A percentile compares a stretch with the other conserved stretches of the same genome.
phyloP scores from a whole-genome alignment of 2,329 filamentous ascomycete species.

The Westerdykella sp. region DNA sequence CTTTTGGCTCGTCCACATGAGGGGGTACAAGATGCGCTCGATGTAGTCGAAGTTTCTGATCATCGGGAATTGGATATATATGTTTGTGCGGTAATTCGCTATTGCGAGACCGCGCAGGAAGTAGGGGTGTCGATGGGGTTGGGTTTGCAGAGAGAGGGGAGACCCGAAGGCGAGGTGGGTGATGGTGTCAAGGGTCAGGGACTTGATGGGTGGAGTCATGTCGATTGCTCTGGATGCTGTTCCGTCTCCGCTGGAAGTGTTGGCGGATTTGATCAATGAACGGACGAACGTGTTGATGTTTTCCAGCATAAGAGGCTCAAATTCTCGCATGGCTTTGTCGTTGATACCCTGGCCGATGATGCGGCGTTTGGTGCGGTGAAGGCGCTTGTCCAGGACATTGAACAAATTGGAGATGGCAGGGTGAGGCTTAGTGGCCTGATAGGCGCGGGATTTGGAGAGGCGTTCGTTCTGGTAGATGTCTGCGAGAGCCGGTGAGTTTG shows the following conservation, averaged over 20 bases:
- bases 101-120: constrained; percentile 22
- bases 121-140: constrained; percentile 19
- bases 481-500: background rate
- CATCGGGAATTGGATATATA: constrained; percentile 6
- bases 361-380: constrained; percentile 35
- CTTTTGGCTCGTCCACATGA: background rate
- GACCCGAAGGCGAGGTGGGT: constrained; percentile 34
- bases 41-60: constrained; percentile 4
- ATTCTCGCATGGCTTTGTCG: constrained; percentile 31
- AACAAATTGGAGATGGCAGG: constrained; percentile 3
- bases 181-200: constrained; percentile 37
- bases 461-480: constrained; percentile 37
- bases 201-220: constrained; percentile 7
- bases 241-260: constrained; percentile 14
- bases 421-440: constrained; percentile 26
- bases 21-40: no score
- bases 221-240: background rate
- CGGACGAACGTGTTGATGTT: constrained; percentile 27
- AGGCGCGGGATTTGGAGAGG: constrained; percentile 38
- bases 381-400: constrained; percentile 25
- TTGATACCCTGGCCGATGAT: constrained; percentile 37
- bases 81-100: constrained; percentile 2
- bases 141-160: constrained; percentile 20
- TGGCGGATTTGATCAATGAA: constrained; percentile 6
- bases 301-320: constrained; percentile 35